phyloP scores from a whole-genome alignment of 2,329 filamentous ascomycete genomes.

The Ophiostoma himal-ulmi region DNA sequence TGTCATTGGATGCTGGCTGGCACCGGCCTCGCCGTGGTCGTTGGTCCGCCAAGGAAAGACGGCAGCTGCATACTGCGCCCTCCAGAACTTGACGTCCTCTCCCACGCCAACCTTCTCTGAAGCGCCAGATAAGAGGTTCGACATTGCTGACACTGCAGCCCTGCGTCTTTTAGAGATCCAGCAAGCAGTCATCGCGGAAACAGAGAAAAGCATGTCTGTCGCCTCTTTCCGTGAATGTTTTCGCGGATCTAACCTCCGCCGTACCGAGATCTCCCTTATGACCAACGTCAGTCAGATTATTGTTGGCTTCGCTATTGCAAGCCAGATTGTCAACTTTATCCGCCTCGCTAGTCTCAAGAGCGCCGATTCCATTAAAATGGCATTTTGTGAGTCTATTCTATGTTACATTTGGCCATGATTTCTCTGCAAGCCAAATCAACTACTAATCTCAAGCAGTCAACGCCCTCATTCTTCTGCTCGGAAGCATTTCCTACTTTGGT shows the following conservation, averaged over 20 bases:
- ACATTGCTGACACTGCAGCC: slow-evolving; percentile 25
- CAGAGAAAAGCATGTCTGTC: slow-evolving; percentile 41
- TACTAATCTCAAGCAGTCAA: slow-evolving; percentile 21
- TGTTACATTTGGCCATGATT: no score
- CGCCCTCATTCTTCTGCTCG: slow-evolving; percentile 33
- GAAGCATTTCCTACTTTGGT: slow-evolving; percentile 40
- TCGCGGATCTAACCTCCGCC: slow-evolving; percentile 43
- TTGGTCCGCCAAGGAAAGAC: slow-evolving; percentile 37
- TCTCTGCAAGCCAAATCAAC: neutral
- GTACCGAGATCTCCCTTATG: slow-evolving; percentile 48
- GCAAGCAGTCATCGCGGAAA: slow-evolving; percentile 53
- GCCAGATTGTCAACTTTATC: slow-evolving; percentile 30
- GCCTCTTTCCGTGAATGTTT: slow-evolving; percentile 49
- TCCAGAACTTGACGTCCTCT: slow-evolving; percentile 20
- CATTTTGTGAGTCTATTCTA: slow-evolving; percentile 23
- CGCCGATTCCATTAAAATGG: slow-evolving; percentile 38
- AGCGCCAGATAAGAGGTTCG: neutral
- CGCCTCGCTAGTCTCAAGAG: slow-evolving; percentile 34
- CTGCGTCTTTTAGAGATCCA: slow-evolving; percentile 45
- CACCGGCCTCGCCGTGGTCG: slow-evolving; percentile 27
- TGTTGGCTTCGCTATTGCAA: slow-evolving; percentile 36
- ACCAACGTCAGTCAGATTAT: slow-evolving; percentile 31
- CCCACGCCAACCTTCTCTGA: neutral
- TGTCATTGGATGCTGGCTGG: slow-evolving; percentile 22
- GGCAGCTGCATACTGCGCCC: slow-evolving; percentile 16